phyloP scores from a whole-genome alignment of 78 protist species.

The Monocercomonoides exilis region DNA sequence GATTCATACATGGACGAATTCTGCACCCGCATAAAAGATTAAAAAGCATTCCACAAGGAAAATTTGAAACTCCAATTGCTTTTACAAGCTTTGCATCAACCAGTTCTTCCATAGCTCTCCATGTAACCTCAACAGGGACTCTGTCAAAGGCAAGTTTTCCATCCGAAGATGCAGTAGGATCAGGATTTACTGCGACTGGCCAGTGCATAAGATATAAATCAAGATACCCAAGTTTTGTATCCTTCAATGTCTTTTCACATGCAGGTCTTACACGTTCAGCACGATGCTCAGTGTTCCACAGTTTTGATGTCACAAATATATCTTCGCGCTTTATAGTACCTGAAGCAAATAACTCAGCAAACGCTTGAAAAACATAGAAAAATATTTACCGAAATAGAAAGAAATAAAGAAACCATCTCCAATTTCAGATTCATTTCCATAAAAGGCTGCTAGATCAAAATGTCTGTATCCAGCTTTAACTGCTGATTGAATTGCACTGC shows the following conservation, averaged over 20 bases:
- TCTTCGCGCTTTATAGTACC: conserved; percentile 45
- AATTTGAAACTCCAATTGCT: conserved; percentile 16
- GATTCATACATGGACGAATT: not conserved
- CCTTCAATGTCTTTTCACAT: conserved; percentile 26
- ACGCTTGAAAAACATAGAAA: not conserved
- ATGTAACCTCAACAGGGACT: conserved; percentile 52
- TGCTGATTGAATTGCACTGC: not conserved
- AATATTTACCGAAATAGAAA: not conserved
- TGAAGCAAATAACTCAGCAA: conserved; percentile 1
- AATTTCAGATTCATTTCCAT: not conserved
- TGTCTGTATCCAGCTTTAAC: conserved; percentile 17
- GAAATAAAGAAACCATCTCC: conserved; percentile 4
- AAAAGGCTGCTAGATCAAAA: conserved; percentile 13
- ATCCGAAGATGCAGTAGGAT: not conserved
- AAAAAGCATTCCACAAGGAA: not conserved
- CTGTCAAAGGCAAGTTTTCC: not conserved
- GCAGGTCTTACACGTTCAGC: conserved; percentile 44
- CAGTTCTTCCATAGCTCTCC: conserved; percentile 66
- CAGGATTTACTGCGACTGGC: conserved; percentile 38
- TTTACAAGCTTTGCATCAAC: conserved; percentile 37
- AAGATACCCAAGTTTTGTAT: conserved; percentile 48
- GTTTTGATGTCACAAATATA: conserved; percentile 17
- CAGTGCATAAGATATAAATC: conserved; percentile 69
- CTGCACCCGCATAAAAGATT: not conserved
- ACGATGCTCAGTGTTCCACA: conserved; percentile 58